Percentiles rank a stretch among this genome's conserved stretches.
Conservation (phyloP, 176 grass and related monocot species). For the Ampelocalamus luodianensis region DNA sequence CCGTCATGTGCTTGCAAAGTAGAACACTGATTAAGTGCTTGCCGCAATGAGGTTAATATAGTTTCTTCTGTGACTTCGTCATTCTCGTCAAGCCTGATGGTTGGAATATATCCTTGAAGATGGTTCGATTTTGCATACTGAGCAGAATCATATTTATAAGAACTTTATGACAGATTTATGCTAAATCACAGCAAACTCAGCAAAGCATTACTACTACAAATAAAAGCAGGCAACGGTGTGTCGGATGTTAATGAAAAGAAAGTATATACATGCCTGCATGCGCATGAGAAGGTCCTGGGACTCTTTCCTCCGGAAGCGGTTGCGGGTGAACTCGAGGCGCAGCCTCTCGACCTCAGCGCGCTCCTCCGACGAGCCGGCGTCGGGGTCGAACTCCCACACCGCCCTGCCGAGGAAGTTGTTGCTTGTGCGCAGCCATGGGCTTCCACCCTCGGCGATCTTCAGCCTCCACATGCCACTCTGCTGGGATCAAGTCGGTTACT, state of each 20-base stretch:
- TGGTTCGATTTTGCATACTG: conserved; percentile 34
- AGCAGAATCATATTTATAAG: too few relatives aligned
- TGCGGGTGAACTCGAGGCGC: not conserved
- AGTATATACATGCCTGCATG: too few relatives aligned
- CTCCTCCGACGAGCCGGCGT: not conserved
- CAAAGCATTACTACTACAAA: too few relatives aligned
- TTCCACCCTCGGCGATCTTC: too few relatives aligned
- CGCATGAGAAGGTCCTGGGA: not conserved
- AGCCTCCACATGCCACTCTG: too few relatives aligned
- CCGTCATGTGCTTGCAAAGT: conserved; percentile 42
- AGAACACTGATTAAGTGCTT: not conserved
- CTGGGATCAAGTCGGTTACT: too few relatives aligned
- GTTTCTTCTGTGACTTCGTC: conserved; percentile 10
- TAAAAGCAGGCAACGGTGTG: too few relatives aligned
- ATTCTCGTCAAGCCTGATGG: not conserved
- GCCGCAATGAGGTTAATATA: conserved; percentile 17
- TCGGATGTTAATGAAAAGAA: too few relatives aligned
- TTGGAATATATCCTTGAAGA: not conserved
- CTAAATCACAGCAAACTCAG: too few relatives aligned
- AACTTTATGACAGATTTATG: too few relatives aligned
- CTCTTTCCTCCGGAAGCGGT: not conserved
- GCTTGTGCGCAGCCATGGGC: too few relatives aligned
- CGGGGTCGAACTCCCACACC: not conserved
- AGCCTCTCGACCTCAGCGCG: not conserved
- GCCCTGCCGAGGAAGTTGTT: not conserved